Base-by-base conservation (phyloP, 805 yeast species). In the Pichia californica region DNA sequence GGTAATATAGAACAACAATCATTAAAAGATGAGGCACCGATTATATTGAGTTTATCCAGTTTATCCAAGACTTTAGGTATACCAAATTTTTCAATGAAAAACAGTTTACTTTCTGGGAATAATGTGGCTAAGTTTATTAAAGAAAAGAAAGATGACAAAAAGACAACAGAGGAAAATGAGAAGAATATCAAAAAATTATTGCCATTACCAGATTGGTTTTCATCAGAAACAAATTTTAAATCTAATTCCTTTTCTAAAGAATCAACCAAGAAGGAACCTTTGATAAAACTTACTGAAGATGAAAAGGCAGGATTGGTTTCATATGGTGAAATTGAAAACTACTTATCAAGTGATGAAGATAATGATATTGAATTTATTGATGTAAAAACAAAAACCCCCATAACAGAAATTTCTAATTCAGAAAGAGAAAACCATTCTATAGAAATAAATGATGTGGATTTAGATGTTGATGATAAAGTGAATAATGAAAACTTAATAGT, bases 221-320 rank as follows among this genome's bases (percentile, higher is more conserved):
- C 40, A 4, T 30, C 14, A 13, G 47, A 30, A 65, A 58, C 40
- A 32, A 55, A 25, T 38, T 31, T 41, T 28, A 41, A 39, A 11
- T 6, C 13, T 19, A 37, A 34, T 2, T 19, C 46, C 5, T n/a
- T n/a, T n/a, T n/a, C n/a, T 5, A n/a, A 4, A 27, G 3, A 18
- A 20, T 14, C 9, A 20, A 13, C 10, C 2, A 2, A 13, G 4
- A 25, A 20, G 10, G 16, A n/a, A 19, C n/a, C n/a, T n/a, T n/a
- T n/a, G 19, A 25, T 20, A 23, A 43, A 33, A 2, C 14, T 43
- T 18, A 61, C 66, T 4, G 70, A 64, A 25, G 73, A 70, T 38
- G 76, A 73, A 44, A 62, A 63, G 35, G 72, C 69, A 1, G 81
- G 81, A 0, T 55, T 79, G 38, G 65, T 77, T 5, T 62, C 79